Evolutionary conservation across 768 basidiomycete genomes (phyloP), one percentile per base, ranked within the genome.

Genomic region (Trametes coccinea): DNA sequence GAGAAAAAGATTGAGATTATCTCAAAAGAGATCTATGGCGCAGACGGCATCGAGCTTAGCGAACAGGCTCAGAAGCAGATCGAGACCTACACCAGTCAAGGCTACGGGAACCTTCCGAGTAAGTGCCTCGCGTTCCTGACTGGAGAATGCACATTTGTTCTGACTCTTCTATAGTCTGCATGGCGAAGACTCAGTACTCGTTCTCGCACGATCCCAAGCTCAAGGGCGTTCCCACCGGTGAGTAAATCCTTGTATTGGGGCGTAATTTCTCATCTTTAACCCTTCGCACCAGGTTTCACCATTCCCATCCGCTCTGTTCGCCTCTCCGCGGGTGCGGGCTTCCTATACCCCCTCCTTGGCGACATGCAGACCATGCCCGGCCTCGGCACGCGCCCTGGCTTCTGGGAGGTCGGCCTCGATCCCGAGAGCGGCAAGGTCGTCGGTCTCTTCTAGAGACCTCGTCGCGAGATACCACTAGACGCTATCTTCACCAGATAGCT

Each of bases 351-450:
- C 27, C 84, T 98, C 63, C 81, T 92, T n/a, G 93, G 92, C 41
- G 93, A 95, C 73, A 98, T 99, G 92, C 90, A 93, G 74, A 98
- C 95, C 58, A 96, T 99, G 93, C 96, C 96, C 46, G 96, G 95
- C 67, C 83, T 97, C 44, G 92, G 88, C 29, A 97, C 93, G 61
- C 87, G 94, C 62, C 94, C 94, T 73, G 92, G 91, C 17, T 94
- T 94, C 81, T 94, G 92, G 92, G 92, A 94, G 74, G 92, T 93
- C 65, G 89, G 85, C 33, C 81, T 94, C 14, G 89, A 93, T 72
- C 80, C 83, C 30, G 84, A 90, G 69, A 86, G 86, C 2, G 95
- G 95, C 55, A 81, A 85, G 44, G 92, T 94, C 48, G 79, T 93
- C 60, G 95, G 95, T 46, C 80, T 97, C 56, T 97, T 95, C 82